Base-by-base conservation (phyloP, 2,329 filamentous ascomycete genomes). In the Phaeosphaeria sp. region DNA sequence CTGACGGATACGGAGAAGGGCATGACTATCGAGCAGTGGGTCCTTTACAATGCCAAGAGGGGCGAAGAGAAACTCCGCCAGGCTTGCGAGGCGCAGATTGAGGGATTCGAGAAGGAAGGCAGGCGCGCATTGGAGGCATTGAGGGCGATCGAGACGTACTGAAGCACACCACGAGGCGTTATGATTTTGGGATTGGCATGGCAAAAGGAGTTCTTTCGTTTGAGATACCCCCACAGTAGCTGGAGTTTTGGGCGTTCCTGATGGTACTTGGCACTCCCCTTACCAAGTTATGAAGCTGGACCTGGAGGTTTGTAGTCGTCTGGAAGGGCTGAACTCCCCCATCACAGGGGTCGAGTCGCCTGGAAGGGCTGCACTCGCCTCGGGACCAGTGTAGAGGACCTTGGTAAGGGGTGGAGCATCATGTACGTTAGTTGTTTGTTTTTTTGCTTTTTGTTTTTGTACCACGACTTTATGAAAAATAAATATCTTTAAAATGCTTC, bases 1-100 rank as follows among this genome's bases (percentile, higher is more conserved):
- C 78, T 99, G 52, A 89, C 86, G 2, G 90, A 85, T 52, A 86
- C 88, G 0, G 95, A 98, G 80, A 93, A 90, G 81, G 82, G 85
- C 39, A 97, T 99, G 93, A 94, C 89, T 5, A 92, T 98, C 0
- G 92, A 97, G 75, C 89, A 97, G 76, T 99, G 94, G 92, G 90
- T 99, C 40, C 82, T 88, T 56, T 86, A 89, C 77, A 93, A 95
- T 65, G 95, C 95, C 0, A 84, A 85, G 59, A 83, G 89, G 72
- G 92, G 91, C 0, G 93, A 98, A 80, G 87, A 89, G 77, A 89
- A 88, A 74, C 81, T 99, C 54, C 89, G 89, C 71, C 80, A 84
- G 36, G 91, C 96, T 74, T 97, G 93, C 71, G 94, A 98, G 80
- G 81, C 87, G 24, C 86, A 96, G 76, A 92, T 99, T 5, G 86